phyloP scores from a whole-genome alignment of 176 grass and related monocot species.

The Elaeis guineensis region DNA sequence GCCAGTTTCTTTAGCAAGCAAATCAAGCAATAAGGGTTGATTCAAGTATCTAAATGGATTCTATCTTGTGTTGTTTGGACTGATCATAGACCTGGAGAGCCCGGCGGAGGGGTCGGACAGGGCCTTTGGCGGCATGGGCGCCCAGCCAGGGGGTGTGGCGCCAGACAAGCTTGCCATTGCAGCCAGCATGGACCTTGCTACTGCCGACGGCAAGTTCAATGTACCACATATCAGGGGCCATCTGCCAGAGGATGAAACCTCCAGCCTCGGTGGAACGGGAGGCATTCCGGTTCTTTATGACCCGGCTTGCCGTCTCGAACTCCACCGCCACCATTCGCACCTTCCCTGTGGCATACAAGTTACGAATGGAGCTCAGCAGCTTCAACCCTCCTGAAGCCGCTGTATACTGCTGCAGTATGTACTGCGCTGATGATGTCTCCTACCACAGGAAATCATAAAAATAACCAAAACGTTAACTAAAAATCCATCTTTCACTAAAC shows the following conservation, averaged over 20 bases:
- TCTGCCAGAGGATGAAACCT: constrained; percentile 20
- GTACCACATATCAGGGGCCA: constrained; percentile 16
- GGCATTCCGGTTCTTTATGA: constrained; percentile 6
- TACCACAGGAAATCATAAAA: not conserved
- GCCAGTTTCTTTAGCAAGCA: too few species aligned
- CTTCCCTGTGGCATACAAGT: constrained; percentile 9
- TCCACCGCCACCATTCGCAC: constrained; percentile 9
- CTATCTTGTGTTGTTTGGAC: too few species aligned
- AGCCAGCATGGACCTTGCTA: constrained; percentile 16
- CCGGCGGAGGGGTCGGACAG: constrained; percentile 15
- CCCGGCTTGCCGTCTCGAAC: constrained; percentile 12
- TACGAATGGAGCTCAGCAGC: constrained; percentile 15
- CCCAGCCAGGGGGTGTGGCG: constrained; percentile 15
- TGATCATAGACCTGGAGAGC: constrained; percentile 2
- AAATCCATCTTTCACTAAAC: too few species aligned
- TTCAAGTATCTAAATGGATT: too few species aligned
- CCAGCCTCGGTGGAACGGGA: constrained; percentile 2
- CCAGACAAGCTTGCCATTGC: constrained; percentile 20
- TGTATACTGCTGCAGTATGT: constrained; percentile 18
- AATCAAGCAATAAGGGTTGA: too few species aligned
- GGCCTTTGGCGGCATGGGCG: constrained; percentile 12
- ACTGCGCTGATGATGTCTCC: constrained; percentile 15
- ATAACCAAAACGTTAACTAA: too few species aligned
- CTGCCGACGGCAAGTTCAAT: constrained; percentile 7
- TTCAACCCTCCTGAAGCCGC: constrained; percentile 15